A percentile compares a stretch with the other conserved stretches of the same genome.
Evolutionary conservation across 108 stramenopile genomes (phyloP).

Genomic region (Pinguiococcus pyrenoidosus): DNA sequence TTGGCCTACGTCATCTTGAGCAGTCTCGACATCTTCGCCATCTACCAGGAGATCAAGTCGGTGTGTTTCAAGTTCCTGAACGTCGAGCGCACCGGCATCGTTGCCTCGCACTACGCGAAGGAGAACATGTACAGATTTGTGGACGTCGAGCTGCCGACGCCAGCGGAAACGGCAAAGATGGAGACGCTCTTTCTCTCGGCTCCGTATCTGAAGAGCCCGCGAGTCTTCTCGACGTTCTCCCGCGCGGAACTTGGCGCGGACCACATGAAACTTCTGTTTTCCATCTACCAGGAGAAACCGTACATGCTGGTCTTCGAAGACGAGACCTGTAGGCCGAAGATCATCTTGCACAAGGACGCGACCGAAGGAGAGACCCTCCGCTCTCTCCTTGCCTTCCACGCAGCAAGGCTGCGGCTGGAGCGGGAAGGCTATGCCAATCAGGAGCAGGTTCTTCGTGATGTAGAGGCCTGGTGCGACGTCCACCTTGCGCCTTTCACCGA

Average conservation of each 20-base stretch:
- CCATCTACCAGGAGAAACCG: not conserved
- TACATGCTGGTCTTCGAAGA: constrained; percentile 11
- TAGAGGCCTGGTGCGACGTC: not conserved
- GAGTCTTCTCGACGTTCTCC: constrained; percentile 6
- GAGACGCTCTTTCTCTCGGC: constrained; percentile 19
- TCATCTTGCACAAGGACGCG: constrained; percentile 13
- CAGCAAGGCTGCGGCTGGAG: not conserved
- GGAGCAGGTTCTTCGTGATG: not conserved
- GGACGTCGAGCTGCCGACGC: constrained; percentile 5
- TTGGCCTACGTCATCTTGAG: constrained; percentile 51
- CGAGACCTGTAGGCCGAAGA: not conserved
- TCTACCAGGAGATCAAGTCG: constrained; percentile 66
- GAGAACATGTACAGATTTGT: not conserved
- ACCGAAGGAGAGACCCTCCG: constrained; percentile 7
- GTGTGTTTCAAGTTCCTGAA: constrained; percentile 67
- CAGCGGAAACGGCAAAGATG: constrained; percentile 1
- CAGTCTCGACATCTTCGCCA: constrained; percentile 61
- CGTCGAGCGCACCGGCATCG: constrained; percentile 60
- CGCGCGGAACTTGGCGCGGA: not conserved
- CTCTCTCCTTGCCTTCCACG: constrained; percentile 9
- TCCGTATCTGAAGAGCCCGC: not conserved
- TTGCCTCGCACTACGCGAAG: constrained; percentile 19
- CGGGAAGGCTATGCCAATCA: not conserved
- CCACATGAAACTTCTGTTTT: not conserved
- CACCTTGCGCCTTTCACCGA: not conserved